Base-by-base conservation (phyloP, 2,329 filamentous ascomycete species). In the Arthrobotrys iridis region DNA sequence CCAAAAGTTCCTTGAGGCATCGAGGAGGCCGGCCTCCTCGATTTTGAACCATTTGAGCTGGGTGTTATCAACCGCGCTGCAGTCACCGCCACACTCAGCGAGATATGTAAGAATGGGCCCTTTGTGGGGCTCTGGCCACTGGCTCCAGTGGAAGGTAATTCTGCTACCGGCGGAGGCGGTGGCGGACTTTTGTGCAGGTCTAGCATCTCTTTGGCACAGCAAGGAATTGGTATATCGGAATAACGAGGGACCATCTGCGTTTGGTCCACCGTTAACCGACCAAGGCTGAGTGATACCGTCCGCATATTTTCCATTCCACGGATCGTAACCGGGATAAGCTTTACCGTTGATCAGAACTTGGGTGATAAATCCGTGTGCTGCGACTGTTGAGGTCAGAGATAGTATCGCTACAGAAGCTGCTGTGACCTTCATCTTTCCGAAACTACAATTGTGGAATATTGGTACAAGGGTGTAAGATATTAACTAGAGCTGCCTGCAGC, bases 61-160 rank as follows among this genome's bases (percentile, higher is more conserved):
- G 0, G 80, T 81, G 81, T 84, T 84, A 77, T 84, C 82, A 18
- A 82, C 82, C 2, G 64, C 80, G 59, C 82, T 80, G 74, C 83
- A 85, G 1, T 81, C 79, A 3, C 83, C 84, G 77, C 40, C 62
- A 77, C 83, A 84, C 20, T 83, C 81, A 2, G 82, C 82, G 0
- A 86, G 81, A 76, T 84, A 86, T 79, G 82, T 85, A 81, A 85
- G 64, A 78, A 85, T 81, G 6, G 84, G 84, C 0, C 84, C 84
- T 24, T 82, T 82, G 80, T 87, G 86, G 24, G 83, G 83, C 4
- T 82, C 81, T 2, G 85, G 85, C 85, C 85, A 86, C 0, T 81
- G 80, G 59, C 82, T 83, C 85, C 85, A 87, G 76, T 83, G 81
- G 37, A 87, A 79, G 26, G 83, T 82, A 74, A 87, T 80, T 45